Base-by-base conservation (phyloP, 257 asterid species). In the Solanum chaucha region DNA sequence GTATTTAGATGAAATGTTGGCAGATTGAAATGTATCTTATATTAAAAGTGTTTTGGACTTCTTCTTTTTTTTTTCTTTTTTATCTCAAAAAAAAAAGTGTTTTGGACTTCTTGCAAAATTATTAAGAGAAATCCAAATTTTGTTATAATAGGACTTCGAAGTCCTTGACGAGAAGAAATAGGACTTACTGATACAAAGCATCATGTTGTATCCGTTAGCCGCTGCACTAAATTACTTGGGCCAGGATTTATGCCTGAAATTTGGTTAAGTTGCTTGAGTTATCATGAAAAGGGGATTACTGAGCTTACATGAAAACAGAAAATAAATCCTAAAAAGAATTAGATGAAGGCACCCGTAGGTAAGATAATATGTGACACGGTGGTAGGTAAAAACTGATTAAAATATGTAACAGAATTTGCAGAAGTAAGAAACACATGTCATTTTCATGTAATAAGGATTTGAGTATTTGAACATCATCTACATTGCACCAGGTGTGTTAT, bases 401-500 rank as follows among this genome's bases (percentile, higher is more conserved):
- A 22, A 36, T 74, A 74, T 38, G 55, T 74, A 36, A 74, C 19
- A 5, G n/a, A 4, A 74, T 74, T 36, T 38, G 34, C 58, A 22
- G 26, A 70, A 70, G 81, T 72, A 35, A 72, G 46, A 34, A 72
- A 72, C 44, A 8, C 28, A 72, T 68, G 58, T 44, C 35, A 24
- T 38, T 77, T 11, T 26, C 46, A 28, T 17, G 65, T 28, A 26
- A 17, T 80, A 20, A 28, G 28, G 10, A 32, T 72, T 72, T 38
- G 34, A 85, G 68, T 85, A 46, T 85, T 30, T 46, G 70, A 65
- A 85, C 83, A 44, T 86, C 55, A 41, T 28, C 13, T 61, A 72
- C 61, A 35, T 88, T 90, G 88, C 81, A 88, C 89, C 95, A 97
- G 99, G 92, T 97, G 99, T 93, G 99, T 97, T 89, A 93, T 97